Evolutionary conservation across 345 rosid species (phyloP).

Genomic region (Gossypium herbaceum): DNA sequence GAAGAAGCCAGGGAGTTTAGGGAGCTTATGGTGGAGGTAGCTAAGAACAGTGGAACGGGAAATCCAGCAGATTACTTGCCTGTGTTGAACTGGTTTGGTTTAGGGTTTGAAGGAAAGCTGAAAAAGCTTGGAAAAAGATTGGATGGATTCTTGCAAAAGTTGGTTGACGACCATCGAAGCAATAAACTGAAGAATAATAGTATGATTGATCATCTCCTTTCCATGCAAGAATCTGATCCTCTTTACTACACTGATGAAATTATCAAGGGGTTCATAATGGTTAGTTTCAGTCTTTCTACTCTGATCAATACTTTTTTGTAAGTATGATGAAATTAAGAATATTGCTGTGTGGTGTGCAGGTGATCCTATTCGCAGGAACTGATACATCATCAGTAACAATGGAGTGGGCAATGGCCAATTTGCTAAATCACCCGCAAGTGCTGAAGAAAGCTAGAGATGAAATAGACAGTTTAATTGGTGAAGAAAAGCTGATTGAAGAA

Average conservation of each 20-base stretch:
- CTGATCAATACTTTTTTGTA: no score
- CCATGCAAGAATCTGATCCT: slow-evolving; percentile 44
- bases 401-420: slow-evolving; percentile 21
- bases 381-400: slow-evolving; percentile 16
- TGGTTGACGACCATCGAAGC: slow-evolving; percentile 42
- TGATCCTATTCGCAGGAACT: slow-evolving; percentile 12
- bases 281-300: slow-evolving; percentile 5
- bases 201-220: slow-evolving; percentile 60
- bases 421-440: slow-evolving; percentile 4
- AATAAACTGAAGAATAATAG: slow-evolving; percentile 27
- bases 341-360: neutral
- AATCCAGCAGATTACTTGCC: slow-evolving; percentile 41
- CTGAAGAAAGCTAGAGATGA: slow-evolving; percentile 3
- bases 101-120: slow-evolving; percentile 31
- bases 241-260: slow-evolving; percentile 48
- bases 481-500: slow-evolving; percentile 12
- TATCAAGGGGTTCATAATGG: slow-evolving; percentile 50
- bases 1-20: slow-evolving; percentile 36
- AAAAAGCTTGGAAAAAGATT: slow-evolving; percentile 25
- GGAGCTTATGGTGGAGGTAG: slow-evolving; percentile 24
- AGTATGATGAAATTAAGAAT: no score
- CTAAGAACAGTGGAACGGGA: slow-evolving; percentile 13
- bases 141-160: slow-evolving; percentile 45
- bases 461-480: neutral
- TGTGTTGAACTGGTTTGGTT: slow-evolving; percentile 29